A percentile compares a stretch with the other conserved stretches of the same genome.
Conservation (phyloP, 2,329 filamentous ascomycete genomes). For the Tricladium varicosporioides region DNA sequence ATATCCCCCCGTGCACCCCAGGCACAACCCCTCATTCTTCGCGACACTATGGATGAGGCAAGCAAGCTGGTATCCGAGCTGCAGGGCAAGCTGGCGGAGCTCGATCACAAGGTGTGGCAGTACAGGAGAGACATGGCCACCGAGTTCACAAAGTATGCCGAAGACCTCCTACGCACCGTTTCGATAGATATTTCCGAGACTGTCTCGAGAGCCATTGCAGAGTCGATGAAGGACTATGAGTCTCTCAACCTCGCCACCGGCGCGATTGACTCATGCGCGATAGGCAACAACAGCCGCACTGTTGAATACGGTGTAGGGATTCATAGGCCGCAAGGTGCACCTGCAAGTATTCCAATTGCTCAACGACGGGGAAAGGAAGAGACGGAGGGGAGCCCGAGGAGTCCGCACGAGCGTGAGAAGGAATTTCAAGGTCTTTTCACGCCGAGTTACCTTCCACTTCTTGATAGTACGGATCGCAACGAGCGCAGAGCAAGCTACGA, state of each 20-base stretch:
- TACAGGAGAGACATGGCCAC: constrained; percentile 56
- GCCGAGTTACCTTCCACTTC: constrained; percentile 59
- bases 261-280: constrained; percentile 24
- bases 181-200: constrained; percentile 46
- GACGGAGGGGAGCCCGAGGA: constrained; percentile 38
- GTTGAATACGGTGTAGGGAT: constrained; percentile 7
- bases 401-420: constrained; percentile 53
- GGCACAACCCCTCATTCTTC: not conserved
- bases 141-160: constrained; percentile 56
- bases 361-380: constrained; percentile 18
- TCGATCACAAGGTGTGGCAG: constrained; percentile 55
- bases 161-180: constrained; percentile 47
- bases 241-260: constrained; percentile 25
- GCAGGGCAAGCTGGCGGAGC: constrained; percentile 41
- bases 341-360: not conserved
- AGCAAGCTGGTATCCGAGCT: constrained; percentile 41
- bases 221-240: constrained; percentile 25
- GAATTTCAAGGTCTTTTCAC: constrained; percentile 64
- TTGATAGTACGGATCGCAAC: constrained; percentile 42
- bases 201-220: constrained; percentile 43
- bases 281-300: constrained; percentile 17
- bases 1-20: not conserved
- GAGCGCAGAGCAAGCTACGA: constrained; percentile 27
- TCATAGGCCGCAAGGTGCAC: constrained; percentile 37
- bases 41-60: constrained; percentile 44